phyloP scores from a whole-genome alignment of 345 rosid species.

The Arabis hirsuta region DNA sequence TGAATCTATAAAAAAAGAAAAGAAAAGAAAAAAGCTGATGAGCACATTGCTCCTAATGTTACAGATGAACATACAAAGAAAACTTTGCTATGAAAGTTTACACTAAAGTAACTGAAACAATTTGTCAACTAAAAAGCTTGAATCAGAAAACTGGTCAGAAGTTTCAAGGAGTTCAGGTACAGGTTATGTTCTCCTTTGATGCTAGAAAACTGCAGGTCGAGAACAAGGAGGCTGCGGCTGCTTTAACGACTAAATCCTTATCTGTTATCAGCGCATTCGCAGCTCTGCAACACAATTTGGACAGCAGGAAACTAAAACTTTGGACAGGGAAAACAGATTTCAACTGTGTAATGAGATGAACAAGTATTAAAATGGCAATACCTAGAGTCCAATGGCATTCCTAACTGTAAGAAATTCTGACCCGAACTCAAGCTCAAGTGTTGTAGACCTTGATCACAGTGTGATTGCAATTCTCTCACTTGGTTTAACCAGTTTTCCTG shows the following conservation, averaged over 20 bases:
- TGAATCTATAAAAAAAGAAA: slow-evolving; percentile 14
- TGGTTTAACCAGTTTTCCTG: slow-evolving; percentile 83
- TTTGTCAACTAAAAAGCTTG: slow-evolving; percentile 29
- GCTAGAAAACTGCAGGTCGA: slow-evolving; percentile 75
- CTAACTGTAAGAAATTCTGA: slow-evolving; percentile 50
- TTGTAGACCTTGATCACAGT: slow-evolving; percentile 81
- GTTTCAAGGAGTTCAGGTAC: slow-evolving; percentile 50
- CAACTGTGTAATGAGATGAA: slow-evolving; percentile 46
- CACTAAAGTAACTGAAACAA: slow-evolving; percentile 17
- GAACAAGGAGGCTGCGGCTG: slow-evolving; percentile 94
- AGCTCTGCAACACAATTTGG: slow-evolving; percentile 50
- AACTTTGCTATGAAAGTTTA: slow-evolving; percentile 39
- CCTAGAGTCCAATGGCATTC: slow-evolving; percentile 43
- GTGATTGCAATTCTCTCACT: slow-evolving; percentile 74
- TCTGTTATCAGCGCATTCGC: slow-evolving; percentile 52
- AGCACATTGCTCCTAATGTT: slow-evolving; percentile 41
- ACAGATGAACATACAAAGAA: slow-evolving; percentile 28
- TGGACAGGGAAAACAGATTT: background rate
- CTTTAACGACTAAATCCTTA: slow-evolving; percentile 72
- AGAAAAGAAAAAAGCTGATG: slow-evolving; percentile 19
- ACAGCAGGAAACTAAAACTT: slow-evolving; percentile 15
- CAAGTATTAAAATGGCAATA: slow-evolving; percentile 40
- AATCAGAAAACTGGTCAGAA: slow-evolving; percentile 28
- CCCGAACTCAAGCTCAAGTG: slow-evolving; percentile 48
- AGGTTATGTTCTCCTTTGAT: slow-evolving; percentile 71